These are phyloP conservation scores for Effrenium voratum DNA, from an alignment of 73 alveolate species.

Conservation along the genomic window DNA sequence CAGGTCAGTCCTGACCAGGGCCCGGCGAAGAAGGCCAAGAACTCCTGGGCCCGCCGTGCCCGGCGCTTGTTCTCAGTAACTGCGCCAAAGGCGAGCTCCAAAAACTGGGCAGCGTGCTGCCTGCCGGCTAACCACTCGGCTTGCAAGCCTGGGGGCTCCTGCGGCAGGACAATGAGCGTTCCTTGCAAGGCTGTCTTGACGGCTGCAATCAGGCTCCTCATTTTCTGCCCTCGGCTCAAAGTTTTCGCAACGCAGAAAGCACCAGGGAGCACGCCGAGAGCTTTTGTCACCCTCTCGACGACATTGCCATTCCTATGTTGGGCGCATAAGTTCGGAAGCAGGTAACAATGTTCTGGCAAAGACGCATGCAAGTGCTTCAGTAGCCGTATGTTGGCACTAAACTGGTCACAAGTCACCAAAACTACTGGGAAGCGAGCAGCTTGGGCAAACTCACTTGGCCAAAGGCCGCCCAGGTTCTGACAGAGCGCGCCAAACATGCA, in stretches of 20 bases:
- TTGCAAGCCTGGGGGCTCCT: constrained; percentile 57
- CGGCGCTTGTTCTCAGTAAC: not conserved
- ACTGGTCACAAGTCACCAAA: constrained; percentile 29
- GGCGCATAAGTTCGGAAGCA: constrained; percentile 13
- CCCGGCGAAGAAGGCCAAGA: constrained; percentile 10
- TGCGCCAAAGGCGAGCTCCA: not conserved
- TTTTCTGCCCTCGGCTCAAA: not conserved
- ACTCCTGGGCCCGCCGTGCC: not conserved
- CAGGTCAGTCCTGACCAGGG: constrained; percentile 36
- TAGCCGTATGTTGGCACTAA: constrained; percentile 22
- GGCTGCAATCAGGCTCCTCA: not conserved
- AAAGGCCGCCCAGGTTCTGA: constrained; percentile 8
- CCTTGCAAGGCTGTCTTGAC: not conserved
- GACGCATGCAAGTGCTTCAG: constrained; percentile 32
- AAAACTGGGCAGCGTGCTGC: constrained; percentile 4
- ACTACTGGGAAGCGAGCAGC: not conserved
- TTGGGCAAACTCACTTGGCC: constrained; percentile 20
- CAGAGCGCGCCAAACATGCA: constrained; percentile 27
- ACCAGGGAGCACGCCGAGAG: constrained; percentile 46
- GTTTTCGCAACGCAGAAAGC: constrained; percentile 27
- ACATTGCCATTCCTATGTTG: constrained; percentile 49
- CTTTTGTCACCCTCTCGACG: constrained; percentile 14
- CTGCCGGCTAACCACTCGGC: constrained; percentile 49
- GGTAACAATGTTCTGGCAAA: not conserved
- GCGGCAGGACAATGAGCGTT: not conserved